A percentile compares a stretch with the other conserved stretches of the same genome.
phyloP scores from a whole-genome alignment of 2,329 filamentous ascomycete species.

The Aspergillus sp. region DNA sequence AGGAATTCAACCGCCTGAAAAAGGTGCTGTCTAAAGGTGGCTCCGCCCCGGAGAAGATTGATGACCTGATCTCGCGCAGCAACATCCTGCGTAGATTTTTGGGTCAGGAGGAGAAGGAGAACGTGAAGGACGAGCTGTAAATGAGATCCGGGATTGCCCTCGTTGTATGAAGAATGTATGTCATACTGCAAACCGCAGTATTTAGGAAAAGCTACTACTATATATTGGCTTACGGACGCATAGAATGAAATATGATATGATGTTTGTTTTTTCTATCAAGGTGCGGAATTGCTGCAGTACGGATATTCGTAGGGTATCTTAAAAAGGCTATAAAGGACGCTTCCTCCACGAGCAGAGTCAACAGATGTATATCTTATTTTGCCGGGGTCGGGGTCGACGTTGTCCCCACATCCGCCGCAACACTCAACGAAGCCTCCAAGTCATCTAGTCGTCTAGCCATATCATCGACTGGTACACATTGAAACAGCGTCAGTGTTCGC shows the following conservation, averaged over 20 bases:
- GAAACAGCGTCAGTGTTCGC: neutral
- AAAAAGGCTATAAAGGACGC: neutral
- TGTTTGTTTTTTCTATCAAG: neutral
- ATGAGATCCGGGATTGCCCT: neutral
- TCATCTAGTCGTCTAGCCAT: conserved; percentile 86
- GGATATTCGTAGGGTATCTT: conserved; percentile 5
- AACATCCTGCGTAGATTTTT: conserved; percentile 84
- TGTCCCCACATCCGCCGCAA: conserved; percentile 45
- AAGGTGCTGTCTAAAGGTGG: conserved; percentile 83
- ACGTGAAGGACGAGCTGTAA: conserved; percentile 66
- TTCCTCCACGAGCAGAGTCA: neutral
- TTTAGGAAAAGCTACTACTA: neutral
- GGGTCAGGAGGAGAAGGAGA: conserved; percentile 55
- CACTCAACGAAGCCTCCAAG: conserved; percentile 71
- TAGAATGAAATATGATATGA: conserved; percentile 4
- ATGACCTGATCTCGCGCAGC: conserved; percentile 80
- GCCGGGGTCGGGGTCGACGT: conserved; percentile 20
- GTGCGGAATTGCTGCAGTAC: neutral
- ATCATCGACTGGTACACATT: conserved; percentile 74
- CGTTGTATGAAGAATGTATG: neutral
- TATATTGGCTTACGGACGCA: neutral
- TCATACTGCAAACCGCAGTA: neutral
- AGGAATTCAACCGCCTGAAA: conserved; percentile 80
- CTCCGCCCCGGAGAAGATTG: conserved; percentile 79
- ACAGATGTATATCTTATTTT: neutral